These are phyloP conservation scores for Tetrahymena malaccensis DNA, from an alignment of 73 alveolate genomes.

Conservation along the genomic window DNA sequence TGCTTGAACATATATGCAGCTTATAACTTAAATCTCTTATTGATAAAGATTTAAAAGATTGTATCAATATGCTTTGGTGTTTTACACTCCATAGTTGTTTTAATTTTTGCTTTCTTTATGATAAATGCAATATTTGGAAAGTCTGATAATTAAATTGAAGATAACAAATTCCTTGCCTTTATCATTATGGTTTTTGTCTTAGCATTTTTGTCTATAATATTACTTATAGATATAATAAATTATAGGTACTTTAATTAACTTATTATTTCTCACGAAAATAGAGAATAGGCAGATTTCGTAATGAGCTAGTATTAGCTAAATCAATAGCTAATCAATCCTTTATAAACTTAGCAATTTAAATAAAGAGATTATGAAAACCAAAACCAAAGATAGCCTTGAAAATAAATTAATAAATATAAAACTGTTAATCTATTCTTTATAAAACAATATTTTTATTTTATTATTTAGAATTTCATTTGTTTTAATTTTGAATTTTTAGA, in stretches of 20 bases:
- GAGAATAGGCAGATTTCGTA: neutral
- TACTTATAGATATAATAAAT: neutral
- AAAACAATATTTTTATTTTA: too few relatives aligned
- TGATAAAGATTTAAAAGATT: neutral
- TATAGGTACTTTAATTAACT: too few relatives aligned
- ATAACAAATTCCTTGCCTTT: neutral
- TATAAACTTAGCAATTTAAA: neutral
- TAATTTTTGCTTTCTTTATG: neutral
- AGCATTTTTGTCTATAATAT: too few relatives aligned
- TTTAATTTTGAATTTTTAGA: too few relatives aligned
- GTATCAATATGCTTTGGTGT: neutral
- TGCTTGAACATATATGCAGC: neutral
- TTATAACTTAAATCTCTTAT: neutral
- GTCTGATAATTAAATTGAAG: neutral
- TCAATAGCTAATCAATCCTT: neutral
- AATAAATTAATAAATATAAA: too few relatives aligned
- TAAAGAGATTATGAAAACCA: neutral
- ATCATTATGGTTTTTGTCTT: too few relatives aligned
- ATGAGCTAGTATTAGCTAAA: neutral
- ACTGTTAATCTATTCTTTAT: too few relatives aligned
- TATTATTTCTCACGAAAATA: neutral
- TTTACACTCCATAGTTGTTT: neutral
- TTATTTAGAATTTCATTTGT: too few relatives aligned
- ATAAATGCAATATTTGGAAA: neutral
- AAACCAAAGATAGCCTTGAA: too few relatives aligned